These are phyloP conservation scores for Monilinia laxa DNA, from an alignment of 2,329 filamentous ascomycete genomes.

Conservation along the genomic window DNA sequence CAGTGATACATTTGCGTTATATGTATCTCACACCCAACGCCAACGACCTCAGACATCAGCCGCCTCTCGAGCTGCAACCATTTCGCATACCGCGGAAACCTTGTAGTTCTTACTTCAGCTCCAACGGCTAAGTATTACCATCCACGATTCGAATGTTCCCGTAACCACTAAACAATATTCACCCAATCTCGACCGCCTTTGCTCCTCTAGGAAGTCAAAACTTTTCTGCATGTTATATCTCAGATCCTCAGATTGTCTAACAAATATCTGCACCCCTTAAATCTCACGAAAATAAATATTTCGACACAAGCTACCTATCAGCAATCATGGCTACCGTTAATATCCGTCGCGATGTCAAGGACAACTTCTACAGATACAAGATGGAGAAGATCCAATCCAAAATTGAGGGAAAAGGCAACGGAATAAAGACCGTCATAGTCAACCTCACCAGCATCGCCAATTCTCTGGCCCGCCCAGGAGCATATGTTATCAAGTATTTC, in stretches of 20 bases:
- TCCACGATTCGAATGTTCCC: slow-evolving; percentile 37
- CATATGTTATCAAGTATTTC: slow-evolving; percentile 99
- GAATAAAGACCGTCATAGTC: slow-evolving; percentile 98
- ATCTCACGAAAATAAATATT: slow-evolving; percentile 28
- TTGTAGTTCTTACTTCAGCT: slow-evolving; percentile 85
- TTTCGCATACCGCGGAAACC: slow-evolving; percentile 95
- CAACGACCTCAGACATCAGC: slow-evolving; percentile 91
- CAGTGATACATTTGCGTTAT: slow-evolving; percentile 40
- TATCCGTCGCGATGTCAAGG: slow-evolving; percentile 95
- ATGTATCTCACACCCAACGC: slow-evolving; percentile 53
- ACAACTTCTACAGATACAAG: slow-evolving; percentile 99
- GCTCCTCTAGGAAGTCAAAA: slow-evolving; percentile 40
- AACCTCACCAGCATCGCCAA: slow-evolving; percentile 92
- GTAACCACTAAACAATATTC: slow-evolving; percentile 46
- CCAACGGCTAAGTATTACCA: slow-evolving; percentile 75
- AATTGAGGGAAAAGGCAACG: slow-evolving; percentile 99
- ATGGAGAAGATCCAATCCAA: slow-evolving; percentile 99
- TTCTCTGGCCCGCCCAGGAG: slow-evolving; percentile 86
- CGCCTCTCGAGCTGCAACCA: slow-evolving; percentile 92
- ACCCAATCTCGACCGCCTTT: slow-evolving; percentile 55
- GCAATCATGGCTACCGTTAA: slow-evolving; percentile 95
- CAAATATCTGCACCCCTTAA: slow-evolving; percentile 29
- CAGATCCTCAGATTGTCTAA: slow-evolving; percentile 38
- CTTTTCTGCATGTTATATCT: slow-evolving; percentile 45
- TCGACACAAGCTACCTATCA: slow-evolving; percentile 36